Evolutionary conservation across 345 rosid genomes (phyloP), one percentile per base, ranked within the genome.

Genomic region (Leavenworthia alabamica): DNA sequence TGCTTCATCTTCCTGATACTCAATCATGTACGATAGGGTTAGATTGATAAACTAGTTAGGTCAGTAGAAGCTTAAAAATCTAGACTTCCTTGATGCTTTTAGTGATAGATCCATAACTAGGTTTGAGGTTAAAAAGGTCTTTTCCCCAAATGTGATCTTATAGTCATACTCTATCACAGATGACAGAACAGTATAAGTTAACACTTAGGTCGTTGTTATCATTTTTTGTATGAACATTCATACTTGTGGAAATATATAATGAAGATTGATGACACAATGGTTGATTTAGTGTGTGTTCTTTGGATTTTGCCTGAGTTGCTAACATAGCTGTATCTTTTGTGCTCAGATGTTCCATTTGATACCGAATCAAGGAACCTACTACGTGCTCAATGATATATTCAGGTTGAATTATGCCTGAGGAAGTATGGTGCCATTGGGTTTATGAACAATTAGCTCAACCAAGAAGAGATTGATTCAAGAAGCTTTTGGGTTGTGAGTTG

Each of bases 291-390:
- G 14, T 16, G 1, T 26, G 5, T 14, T 51, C 14, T 41, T 33
- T 60, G 22, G 45, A 45, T 36, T 46, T 11, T 66, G 23, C 41
- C 4, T 67, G 6, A n/a, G 29, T 29, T 19, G n/a, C 20, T 63
- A 40, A 71, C 47, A 8, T 5, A 26, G 10, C 8, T 56, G 40
- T 49, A 24, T 41, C 13, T 71, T 71, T 56, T 82, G 41, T 54
- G 64, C 40, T 8, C 86, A 92, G 96, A 82, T 92, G 96, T 92
- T 92, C 75, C 98, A 92, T 81, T 80, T 92, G 89, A 85, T 92
- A 81, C 85, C 96, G 51, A 83, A 84, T 22, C 92, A 83, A 61
- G 96, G 98, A 77, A 84, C 80, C 87, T 88, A 80, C 67, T 88
- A 83, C 43, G 98, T 92, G 78, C 71, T 80, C 63, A 92, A 86